phyloP scores from a whole-genome alignment of 352 stramenopile species.

The Peronosclerospora sorghi region DNA sequence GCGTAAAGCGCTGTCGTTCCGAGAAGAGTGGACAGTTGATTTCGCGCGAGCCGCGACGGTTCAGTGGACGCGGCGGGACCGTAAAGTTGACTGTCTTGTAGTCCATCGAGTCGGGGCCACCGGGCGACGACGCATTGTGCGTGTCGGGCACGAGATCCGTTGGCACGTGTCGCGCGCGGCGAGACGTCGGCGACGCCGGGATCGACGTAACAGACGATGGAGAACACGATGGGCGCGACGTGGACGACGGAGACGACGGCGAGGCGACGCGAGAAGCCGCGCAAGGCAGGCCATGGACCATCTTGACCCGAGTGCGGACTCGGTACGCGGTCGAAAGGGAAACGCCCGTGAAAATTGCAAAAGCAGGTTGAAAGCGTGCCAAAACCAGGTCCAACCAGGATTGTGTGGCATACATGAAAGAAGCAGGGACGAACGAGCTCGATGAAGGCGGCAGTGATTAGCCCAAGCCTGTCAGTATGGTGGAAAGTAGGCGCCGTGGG shows the following conservation, averaged over 20 bases:
- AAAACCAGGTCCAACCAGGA: too few relatives aligned
- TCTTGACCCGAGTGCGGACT: not conserved
- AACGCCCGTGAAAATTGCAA: too few relatives aligned
- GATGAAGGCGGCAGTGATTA: constrained; percentile 51
- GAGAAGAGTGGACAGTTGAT: constrained; percentile 34
- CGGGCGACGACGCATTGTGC: constrained; percentile 6
- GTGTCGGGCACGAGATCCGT: not conserved
- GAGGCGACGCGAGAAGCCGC: constrained; percentile 1
- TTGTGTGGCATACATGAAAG: too few relatives aligned
- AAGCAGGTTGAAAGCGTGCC: too few relatives aligned
- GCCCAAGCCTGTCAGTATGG: constrained; percentile 55
- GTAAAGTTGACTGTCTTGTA: constrained; percentile 36
- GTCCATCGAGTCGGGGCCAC: constrained; percentile 24
- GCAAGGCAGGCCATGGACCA: constrained; percentile 4
- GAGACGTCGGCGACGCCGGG: not conserved
- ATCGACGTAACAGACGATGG: constrained; percentile 3
- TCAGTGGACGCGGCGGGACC: constrained; percentile 8
- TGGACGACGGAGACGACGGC: not conserved
- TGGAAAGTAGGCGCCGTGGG: constrained; percentile 70
- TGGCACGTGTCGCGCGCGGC: constrained; percentile 5
- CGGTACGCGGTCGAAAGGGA: too few relatives aligned
- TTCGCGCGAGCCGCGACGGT: constrained; percentile 19
- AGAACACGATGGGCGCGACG: not conserved
- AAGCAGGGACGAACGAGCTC: too few relatives aligned
- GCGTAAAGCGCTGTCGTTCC: constrained; percentile 69